phyloP scores from a whole-genome alignment of 345 rosid genomes.

The Nephelium lappaceum region DNA sequence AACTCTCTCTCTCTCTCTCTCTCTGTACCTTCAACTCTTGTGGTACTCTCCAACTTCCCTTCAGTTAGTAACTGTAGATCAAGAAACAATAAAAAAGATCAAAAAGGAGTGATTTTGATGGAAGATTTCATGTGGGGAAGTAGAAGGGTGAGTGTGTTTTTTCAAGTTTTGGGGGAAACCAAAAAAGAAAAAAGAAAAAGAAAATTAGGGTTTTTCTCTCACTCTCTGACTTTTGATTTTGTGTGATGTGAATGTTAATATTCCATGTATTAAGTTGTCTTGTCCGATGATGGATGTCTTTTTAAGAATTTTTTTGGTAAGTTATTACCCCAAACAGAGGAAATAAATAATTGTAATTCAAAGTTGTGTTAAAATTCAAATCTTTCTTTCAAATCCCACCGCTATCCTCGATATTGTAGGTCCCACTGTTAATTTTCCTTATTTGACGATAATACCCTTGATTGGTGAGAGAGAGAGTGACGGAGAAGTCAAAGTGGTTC shows the following conservation, averaged over 20 bases:
- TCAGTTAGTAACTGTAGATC: neutral
- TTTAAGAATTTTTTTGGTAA: neutral
- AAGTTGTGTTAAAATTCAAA: slow-evolving; percentile 46
- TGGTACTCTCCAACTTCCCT: slow-evolving; percentile 1
- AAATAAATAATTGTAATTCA: too few species aligned
- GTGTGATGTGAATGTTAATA: neutral
- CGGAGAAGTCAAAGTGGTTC: too few species aligned
- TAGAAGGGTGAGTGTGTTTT: neutral
- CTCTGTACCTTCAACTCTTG: neutral
- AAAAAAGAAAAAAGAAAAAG: neutral
- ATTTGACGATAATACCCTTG: slow-evolving; percentile 31
- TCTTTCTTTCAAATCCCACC: slow-evolving; percentile 50
- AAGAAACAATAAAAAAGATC: neutral
- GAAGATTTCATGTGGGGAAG: neutral
- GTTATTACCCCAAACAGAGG: neutral
- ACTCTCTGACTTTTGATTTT: neutral
- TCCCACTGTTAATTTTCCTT: neutral
- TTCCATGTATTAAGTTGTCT: slow-evolving; percentile 5
- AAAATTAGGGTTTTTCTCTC: neutral
- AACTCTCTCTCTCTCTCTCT: neutral
- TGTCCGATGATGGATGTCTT: neutral
- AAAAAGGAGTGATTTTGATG: neutral
- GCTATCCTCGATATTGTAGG: slow-evolving; percentile 38
- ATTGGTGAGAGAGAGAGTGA: neutral
- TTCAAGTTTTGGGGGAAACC: neutral